A percentile compares a stretch with the other conserved stretches of the same genome.
Evolutionary conservation across 306 rosid genomes (phyloP).

Genomic region (Quercus berberidifolia): DNA sequence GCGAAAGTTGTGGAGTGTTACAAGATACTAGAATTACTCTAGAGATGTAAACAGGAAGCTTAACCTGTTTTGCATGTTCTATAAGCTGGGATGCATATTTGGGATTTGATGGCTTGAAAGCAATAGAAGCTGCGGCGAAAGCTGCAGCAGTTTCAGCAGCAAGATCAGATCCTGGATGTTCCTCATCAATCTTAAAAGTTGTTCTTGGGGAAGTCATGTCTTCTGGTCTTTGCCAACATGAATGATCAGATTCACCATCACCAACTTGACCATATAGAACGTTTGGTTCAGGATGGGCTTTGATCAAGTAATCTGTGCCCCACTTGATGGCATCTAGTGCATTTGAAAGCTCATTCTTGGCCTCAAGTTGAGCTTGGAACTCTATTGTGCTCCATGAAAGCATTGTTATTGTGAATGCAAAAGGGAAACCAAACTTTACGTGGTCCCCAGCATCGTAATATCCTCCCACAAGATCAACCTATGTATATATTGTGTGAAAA

Average conservation of each 20-base stretch:
- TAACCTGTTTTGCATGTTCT: constrained; percentile 48
- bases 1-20: too few species aligned
- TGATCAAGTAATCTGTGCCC: constrained; percentile 63
- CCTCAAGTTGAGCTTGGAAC: constrained; percentile 18
- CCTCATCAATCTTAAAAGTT: constrained; percentile 24
- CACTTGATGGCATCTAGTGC: constrained; percentile 49
- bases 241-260: constrained; percentile 48
- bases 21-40: too few species aligned
- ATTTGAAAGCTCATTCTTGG: constrained; percentile 31
- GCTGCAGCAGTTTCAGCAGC: constrained; percentile 65
- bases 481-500: neutral
- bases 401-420: constrained; percentile 81
- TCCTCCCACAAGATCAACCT: constrained; percentile 94
- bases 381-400: constrained; percentile 76
- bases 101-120: constrained; percentile 5
- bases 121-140: constrained; percentile 60
- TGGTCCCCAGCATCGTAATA: constrained; percentile 92
- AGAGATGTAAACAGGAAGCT: neutral
- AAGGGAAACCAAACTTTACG: constrained; percentile 79
- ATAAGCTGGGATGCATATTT: constrained; percentile 25
- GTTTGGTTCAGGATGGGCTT: constrained; percentile 44
- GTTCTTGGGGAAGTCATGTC: constrained; percentile 55
- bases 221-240: constrained; percentile 72
- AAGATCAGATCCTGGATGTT: constrained; percentile 60
- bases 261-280: constrained; percentile 51